A percentile compares a stretch with the other conserved stretches of the same genome.
Evolutionary conservation across 2,329 filamentous ascomycete species (phyloP).

Genomic region (Botrytis tulipae): DNA sequence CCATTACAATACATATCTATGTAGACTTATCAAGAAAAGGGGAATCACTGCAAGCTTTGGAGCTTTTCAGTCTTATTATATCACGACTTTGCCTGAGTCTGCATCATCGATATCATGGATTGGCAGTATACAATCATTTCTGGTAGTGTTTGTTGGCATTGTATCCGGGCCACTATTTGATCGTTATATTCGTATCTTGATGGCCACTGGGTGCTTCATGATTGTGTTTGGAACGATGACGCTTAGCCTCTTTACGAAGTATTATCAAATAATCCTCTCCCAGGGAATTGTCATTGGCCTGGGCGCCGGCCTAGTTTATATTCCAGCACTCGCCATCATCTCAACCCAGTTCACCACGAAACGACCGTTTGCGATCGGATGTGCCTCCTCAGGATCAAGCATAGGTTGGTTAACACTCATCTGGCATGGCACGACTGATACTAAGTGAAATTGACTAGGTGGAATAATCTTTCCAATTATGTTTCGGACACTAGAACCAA

Average conservation of each 20-base stretch:
- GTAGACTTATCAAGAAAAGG: constrained; percentile 4
- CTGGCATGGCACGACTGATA: neutral
- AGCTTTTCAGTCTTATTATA: constrained; percentile 56
- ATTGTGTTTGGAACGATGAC: constrained; percentile 47
- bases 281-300: constrained; percentile 50
- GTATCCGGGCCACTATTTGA: constrained; percentile 61
- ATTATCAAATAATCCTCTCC: constrained; percentile 54
- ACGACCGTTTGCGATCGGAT: constrained; percentile 46
- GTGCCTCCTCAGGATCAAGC: constrained; percentile 43
- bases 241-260: constrained; percentile 41
- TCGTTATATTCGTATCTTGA: constrained; percentile 41
- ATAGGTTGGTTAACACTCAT: constrained; percentile 38
- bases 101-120: constrained; percentile 58
- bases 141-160: constrained; percentile 51
- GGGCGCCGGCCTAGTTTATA: neutral
- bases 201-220: constrained; percentile 38
- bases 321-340: constrained; percentile 36
- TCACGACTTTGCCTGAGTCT: constrained; percentile 48
- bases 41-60: constrained; percentile 49
- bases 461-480: constrained; percentile 58
- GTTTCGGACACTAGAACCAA: constrained; percentile 12
- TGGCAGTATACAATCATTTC: constrained; percentile 51
- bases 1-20: neutral
- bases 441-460: neutral
- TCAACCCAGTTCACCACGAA: constrained; percentile 47